A percentile compares a stretch with the other conserved stretches of the same genome.
These are phyloP conservation scores for Exophiala xenobiotica DNA, from an alignment of 2,329 filamentous ascomycete species.

Conservation along the genomic window DNA sequence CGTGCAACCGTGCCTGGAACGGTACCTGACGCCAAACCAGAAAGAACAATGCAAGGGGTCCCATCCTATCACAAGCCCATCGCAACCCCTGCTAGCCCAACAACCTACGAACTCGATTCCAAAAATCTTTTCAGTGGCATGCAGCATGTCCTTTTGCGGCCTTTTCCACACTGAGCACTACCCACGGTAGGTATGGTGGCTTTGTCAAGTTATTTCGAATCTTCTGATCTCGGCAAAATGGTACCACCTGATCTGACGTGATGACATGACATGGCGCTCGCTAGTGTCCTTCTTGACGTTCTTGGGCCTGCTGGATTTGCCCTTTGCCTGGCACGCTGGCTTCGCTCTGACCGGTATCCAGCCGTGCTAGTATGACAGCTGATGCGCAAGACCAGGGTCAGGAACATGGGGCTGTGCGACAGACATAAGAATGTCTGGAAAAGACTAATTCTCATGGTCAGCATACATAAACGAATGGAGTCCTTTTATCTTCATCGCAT, in stretches of 20 bases:
- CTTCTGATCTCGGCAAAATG: not conserved
- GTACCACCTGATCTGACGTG: slow-evolving; percentile 16
- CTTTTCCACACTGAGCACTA: no score
- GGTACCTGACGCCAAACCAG: slow-evolving; percentile 21
- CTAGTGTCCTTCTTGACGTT: slow-evolving; percentile 7
- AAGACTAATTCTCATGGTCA: not conserved
- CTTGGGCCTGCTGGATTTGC: not conserved
- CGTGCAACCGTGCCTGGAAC: slow-evolving; percentile 20
- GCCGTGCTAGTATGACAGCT: not conserved
- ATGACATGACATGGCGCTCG: slow-evolving; percentile 12
- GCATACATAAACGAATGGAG: not conserved
- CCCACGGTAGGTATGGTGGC: slow-evolving; percentile 5
- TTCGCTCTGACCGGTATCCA: not conserved
- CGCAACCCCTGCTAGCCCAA: no score
- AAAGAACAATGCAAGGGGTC: slow-evolving; percentile 14
- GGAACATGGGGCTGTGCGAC: not conserved
- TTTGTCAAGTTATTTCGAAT: slow-evolving; percentile 1
- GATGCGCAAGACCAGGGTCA: not conserved
- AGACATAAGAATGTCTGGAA: not conserved
- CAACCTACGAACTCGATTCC: no score
- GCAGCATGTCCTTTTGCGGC: not conserved
- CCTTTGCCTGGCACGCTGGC: not conserved
- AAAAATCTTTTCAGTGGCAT: no score
- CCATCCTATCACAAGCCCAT: not conserved
- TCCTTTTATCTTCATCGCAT: not conserved